Evolutionary conservation across 179 eudicot species (phyloP), one percentile per base, ranked within the genome.

Genomic region (Actinidia chinensis): DNA sequence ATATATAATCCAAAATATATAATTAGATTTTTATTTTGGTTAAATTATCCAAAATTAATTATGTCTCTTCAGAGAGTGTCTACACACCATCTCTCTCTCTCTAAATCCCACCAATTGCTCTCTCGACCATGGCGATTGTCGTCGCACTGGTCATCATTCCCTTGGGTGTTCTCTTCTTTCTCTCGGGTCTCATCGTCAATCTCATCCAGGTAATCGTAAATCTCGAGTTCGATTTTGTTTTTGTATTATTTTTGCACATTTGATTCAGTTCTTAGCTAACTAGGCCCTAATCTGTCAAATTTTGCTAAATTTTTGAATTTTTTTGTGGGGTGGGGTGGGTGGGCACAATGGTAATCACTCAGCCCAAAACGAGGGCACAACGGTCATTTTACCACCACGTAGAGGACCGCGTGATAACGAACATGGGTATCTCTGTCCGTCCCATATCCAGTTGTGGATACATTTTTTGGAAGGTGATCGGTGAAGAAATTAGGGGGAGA

Each of bases 101-200:
- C 46, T 15, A 40, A 51, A 48, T n/a, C 48, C 43, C 70, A 17
- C 65, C 25, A 48, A 54, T 54, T 8, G 11, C 55, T 40, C 4
- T 6, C n/a, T 6, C 8, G 55, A 46, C 1, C 23, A 91, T 89
- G 93, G 88, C 91, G 78, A 75, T 88, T 63, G 46, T 61, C 48
- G 88, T 86, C n/a, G 88, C 89, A 43, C n/a, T 80, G 73, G 90
- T 89, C n/a, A 81, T 93, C 74, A 82, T 90, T 55, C 92, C 97
- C 11, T 50, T 88, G 47, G 94, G 94, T 43, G 63, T 93, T 22
- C 56, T 91, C 71, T 93, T 93, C 80, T 84, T 93, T 75, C 66
- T 89, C 7, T 90, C 96, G 2, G 96, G 97, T 3, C 80, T 91
- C 76, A 74, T 93, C 71, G 77, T 91, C 71, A 93, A 93, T 85